Conservation (phyloP, 164 flowering plant genomes). For the Annona cherimola region DNA sequence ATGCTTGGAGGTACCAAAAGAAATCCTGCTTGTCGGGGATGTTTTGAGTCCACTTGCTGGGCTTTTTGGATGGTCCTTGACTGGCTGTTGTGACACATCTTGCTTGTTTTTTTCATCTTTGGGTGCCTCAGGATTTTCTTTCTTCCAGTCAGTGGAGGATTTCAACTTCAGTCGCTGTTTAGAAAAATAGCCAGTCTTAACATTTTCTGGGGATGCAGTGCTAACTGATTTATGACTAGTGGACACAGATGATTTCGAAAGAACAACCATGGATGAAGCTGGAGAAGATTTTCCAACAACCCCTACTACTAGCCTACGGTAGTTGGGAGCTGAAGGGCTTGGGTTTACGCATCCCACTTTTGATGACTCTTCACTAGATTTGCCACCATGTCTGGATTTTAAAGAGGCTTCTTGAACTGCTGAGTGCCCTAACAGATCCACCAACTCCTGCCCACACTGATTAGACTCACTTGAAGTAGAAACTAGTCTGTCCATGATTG, state of each 20-base stretch:
- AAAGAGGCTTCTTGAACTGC: constrained; percentile 26
- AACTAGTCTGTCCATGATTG: constrained; percentile 18
- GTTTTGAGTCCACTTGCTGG: constrained; percentile 35
- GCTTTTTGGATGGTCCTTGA: constrained; percentile 43
- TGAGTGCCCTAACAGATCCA: constrained; percentile 23
- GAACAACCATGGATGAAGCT: constrained; percentile 18
- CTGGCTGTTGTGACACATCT: constrained; percentile 26
- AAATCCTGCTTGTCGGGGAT: constrained; percentile 32
- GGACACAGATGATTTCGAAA: constrained; percentile 32
- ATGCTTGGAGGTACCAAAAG: constrained; percentile 33
- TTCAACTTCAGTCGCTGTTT: constrained; percentile 31
- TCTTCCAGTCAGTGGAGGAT: constrained; percentile 27
- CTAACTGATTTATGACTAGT: constrained; percentile 22
- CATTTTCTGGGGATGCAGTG: constrained; percentile 21
- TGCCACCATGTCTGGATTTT: constrained; percentile 32
- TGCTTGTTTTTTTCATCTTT: constrained; percentile 32
- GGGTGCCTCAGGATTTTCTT: constrained; percentile 27
- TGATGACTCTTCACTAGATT: constrained; percentile 27
- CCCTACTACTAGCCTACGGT: constrained; percentile 35
- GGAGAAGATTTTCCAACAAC: constrained; percentile 42
- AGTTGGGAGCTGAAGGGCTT: constrained; percentile 24
- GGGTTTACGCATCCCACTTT: constrained; percentile 19
- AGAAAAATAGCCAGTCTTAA: constrained; percentile 20
- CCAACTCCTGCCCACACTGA: constrained; percentile 23
- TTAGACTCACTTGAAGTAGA: constrained; percentile 18